Evolutionary conservation across 768 basidiomycete genomes (phyloP).

Genomic region (Aureoboletus auriporus): DNA sequence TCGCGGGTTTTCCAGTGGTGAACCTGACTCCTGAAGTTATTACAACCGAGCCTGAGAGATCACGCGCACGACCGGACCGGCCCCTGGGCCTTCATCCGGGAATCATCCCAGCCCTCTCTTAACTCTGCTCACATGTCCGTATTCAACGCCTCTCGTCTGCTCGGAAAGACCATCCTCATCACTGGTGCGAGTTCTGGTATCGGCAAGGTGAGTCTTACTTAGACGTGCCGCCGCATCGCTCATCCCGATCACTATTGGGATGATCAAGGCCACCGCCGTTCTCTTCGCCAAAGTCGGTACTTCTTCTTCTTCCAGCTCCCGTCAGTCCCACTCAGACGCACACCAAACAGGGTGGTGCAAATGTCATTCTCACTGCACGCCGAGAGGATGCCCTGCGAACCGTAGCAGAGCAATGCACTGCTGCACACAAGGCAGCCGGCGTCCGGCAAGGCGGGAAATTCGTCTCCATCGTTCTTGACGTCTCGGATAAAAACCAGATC

Average conservation of each 20-base stretch:
- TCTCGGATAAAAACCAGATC: conserved; percentile 72
- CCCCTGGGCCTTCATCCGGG: too few relatives aligned
- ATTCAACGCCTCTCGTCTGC: conserved; percentile 76
- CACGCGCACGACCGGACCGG: background rate
- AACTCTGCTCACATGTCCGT: conserved; percentile 52
- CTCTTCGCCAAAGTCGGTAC: conserved; percentile 77
- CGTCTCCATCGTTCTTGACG: conserved; percentile 67
- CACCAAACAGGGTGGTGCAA: conserved; percentile 67
- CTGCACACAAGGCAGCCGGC: conserved; percentile 71
- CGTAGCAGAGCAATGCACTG: conserved; percentile 63
- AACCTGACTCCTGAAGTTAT: too few relatives aligned
- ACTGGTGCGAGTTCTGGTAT: conserved; percentile 91
- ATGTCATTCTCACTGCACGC: conserved; percentile 81
- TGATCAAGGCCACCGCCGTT: conserved; percentile 70
- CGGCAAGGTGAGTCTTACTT: conserved; percentile 61
- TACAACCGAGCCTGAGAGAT: background rate
- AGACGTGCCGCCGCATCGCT: too few relatives aligned
- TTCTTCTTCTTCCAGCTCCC: background rate
- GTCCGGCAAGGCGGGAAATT: conserved; percentile 76
- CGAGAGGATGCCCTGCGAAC: conserved; percentile 65
- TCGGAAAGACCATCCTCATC: conserved; percentile 82
- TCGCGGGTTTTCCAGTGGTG: background rate
- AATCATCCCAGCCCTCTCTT: too few relatives aligned
- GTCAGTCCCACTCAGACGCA: background rate
- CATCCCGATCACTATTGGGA: background rate